phyloP scores from a whole-genome alignment of 2,329 filamentous ascomycete species.

The Malbranchea cinnamomea region DNA sequence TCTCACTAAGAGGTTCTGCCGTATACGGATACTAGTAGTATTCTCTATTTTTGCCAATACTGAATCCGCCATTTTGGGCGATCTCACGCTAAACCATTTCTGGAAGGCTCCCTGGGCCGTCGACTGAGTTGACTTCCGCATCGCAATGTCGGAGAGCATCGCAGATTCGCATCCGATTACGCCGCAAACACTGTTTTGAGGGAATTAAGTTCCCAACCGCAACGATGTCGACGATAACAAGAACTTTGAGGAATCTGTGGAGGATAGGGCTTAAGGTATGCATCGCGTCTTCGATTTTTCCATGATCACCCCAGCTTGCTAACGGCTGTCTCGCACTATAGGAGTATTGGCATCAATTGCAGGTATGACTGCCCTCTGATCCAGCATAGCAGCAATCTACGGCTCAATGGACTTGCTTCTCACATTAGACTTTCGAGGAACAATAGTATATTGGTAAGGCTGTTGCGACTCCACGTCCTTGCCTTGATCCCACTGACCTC shows the following conservation, averaged over 20 bases:
- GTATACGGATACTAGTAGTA: neutral
- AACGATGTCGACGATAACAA: constrained; percentile 79
- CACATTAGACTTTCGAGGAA: constrained; percentile 3
- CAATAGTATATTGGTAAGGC: constrained; percentile 32
- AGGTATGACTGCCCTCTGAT: constrained; percentile 41
- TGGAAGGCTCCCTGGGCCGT: no score
- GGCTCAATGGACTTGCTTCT: neutral
- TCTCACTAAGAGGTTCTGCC: neutral
- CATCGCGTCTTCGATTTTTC: constrained; percentile 4
- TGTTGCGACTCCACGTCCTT: constrained; percentile 6
- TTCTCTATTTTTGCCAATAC: neutral
- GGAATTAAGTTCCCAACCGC: constrained; percentile 8
- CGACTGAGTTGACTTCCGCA: no score
- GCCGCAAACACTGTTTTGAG: neutral
- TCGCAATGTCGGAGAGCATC: no score
- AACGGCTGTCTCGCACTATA: constrained; percentile 30
- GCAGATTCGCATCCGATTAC: no score
- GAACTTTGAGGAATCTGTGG: constrained; percentile 77
- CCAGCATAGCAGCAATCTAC: neutral
- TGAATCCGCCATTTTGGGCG: neutral
- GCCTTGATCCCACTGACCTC: constrained; percentile 4
- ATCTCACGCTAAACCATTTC: constrained; percentile 9
- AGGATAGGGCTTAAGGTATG: constrained; percentile 74
- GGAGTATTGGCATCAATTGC: constrained; percentile 86
- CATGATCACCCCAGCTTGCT: constrained; percentile 17